Base-by-base conservation (phyloP, 2,329 filamentous ascomycete genomes). In the Trichothecium sympodiale region DNA sequence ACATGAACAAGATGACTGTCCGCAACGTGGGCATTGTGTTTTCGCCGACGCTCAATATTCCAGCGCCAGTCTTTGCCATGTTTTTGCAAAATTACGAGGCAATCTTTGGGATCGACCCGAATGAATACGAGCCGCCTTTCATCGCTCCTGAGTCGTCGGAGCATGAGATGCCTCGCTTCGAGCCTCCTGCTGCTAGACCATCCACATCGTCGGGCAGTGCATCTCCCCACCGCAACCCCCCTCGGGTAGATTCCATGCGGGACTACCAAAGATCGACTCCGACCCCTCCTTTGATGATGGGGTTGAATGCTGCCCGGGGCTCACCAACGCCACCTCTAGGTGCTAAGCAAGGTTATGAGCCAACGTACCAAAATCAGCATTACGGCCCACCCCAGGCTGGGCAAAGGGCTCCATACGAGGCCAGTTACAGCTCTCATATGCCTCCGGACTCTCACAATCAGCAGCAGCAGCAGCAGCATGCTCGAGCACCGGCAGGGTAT, bases 21-120 rank as follows among this genome's bases (percentile, higher is more conserved):
- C 80, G 89, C 45, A 98, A 98, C 52, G 85, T 98, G 37, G 89
- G 91, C 44, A 96, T 98, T 48, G 89, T 98, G 38, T 98, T 98
- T 57, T 94, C 91, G 13, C 91, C 91, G 1, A 96, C 91, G 0
- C 71, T 98, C 36, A 96, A 96, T 56, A 94, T 98, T 30, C 89
- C 91, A 0, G 87, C 87, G 0, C 88, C 89, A 0, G 81, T 98
- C 9, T 95, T 98, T 55, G 87, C 88, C 4, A 73, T 93, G 56
- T 91, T 98, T 57, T 69, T 98, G 39, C 88, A 91, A 44, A 88
- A 96, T 50, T 95, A 86, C 52, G 73, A 83, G 43, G 74, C 71
- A 29, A 89, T 98, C 33, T 98, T 96, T 52, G 81, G 82, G 15
- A 69, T 79, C 31, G 66, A 75, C 14, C 71, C 82, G 0, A 76